Conservation (phyloP, 495 filamentous ascomycete genomes). For the Pyrenula massariospora region DNA sequence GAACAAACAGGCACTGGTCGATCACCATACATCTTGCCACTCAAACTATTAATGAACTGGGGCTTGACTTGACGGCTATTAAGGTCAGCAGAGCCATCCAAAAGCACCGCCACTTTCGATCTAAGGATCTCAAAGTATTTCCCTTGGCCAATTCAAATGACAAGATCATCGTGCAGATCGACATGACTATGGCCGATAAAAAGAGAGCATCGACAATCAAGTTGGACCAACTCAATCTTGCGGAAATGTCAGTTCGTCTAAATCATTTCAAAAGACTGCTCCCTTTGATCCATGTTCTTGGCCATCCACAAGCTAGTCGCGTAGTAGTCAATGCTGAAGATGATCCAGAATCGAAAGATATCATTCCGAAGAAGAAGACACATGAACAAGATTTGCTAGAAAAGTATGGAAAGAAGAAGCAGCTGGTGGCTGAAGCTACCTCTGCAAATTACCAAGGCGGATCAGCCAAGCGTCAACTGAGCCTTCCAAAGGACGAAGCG, state of each 20-base stretch:
- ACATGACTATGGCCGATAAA: conserved; percentile 43
- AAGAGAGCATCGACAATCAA: conserved; percentile 41
- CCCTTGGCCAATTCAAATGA: conserved; percentile 14
- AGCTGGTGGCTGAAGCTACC: neutral
- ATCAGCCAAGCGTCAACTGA: no score
- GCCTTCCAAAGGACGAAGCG: neutral
- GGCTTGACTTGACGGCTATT: conserved; percentile 57
- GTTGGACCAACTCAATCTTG: conserved; percentile 17
- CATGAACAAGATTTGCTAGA: neutral
- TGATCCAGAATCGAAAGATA: neutral
- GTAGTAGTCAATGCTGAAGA: conserved; percentile 41
- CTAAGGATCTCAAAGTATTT: conserved; percentile 28
- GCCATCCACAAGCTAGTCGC: conserved; percentile 72
- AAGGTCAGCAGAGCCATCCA: conserved; percentile 65
- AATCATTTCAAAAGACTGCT: conserved; percentile 74
- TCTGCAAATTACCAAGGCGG: neutral
- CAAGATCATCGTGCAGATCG: conserved; percentile 29
- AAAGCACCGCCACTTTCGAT: conserved; percentile 67
- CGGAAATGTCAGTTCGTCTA: conserved; percentile 69
- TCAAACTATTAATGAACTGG: conserved; percentile 61
- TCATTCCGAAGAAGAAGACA: neutral
- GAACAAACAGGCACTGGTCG: neutral
- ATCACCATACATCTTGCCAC: neutral
- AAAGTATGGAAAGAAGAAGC: neutral
- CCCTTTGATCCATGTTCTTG: conserved; percentile 68